Base-by-base conservation (phyloP, 345 rosid species). In the Heritiera littoralis region DNA sequence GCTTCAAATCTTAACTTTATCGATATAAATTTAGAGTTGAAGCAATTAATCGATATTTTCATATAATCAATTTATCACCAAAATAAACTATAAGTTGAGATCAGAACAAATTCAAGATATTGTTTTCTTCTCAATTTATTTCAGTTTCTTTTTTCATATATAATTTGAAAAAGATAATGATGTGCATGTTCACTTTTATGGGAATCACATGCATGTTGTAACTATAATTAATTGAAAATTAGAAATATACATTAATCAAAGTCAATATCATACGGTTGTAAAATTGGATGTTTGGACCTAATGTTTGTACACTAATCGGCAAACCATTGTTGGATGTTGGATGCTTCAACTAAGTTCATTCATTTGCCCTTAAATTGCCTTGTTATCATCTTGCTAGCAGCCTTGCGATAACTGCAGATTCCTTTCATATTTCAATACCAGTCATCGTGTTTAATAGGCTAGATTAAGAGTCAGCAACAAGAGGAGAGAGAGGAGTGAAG, bases 251-350 rank as follows among this genome's bases (percentile, higher is more conserved):
- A 45, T 45, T 69, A 69, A 70, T 69, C 74, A 48, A 69, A 69
- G 56, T 48, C 74, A 46, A 23, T 13, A 69, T 69, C 74, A 69
- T 28, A 11, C 15, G 41, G 74, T 28, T 70, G 74, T 48, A 49
- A 48, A 48, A 48, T 0, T 23, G 38, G 41, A 58, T 12, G 0
- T 23, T 10, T 67, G 54, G 72, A 45, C 72, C 72, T 45, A 67
- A 67, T 67, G 15, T 67, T 43, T 8, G 49, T 46, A 46, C 18
- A 12, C 38, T 46, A 46, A 69, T 48, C 74, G 46, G 56, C 56
- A 69, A 11, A 4, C n/a, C 28, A 13, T n/a, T 68, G 5, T 70
- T 49, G 40, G 58, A 48, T 28, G 74, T 49, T 70, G 20, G 43
- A 49, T 70, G 13, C 58, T 23, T 69, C 38, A 35, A 35, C 3